Conservation (phyloP, 2,329 filamentous ascomycete species). For the Kalaharituber pfeilii region DNA sequence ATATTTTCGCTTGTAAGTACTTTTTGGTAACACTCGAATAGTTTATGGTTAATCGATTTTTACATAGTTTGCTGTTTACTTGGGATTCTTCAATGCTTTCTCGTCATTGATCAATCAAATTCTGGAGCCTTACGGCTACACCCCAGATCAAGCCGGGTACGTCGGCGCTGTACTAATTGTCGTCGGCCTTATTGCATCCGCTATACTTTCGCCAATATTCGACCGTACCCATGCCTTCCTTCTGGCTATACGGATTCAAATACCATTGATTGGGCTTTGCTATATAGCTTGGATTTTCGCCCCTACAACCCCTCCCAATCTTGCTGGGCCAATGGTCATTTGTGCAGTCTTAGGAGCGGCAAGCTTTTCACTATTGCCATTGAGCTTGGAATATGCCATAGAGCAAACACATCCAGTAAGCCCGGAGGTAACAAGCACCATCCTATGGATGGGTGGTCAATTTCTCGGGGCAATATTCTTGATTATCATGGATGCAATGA, state of each 20-base stretch:
- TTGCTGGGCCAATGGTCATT: slow-evolving; percentile 57
- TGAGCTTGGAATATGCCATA: slow-evolving; percentile 70
- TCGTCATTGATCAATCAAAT: slow-evolving; percentile 83
- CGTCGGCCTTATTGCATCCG: slow-evolving; percentile 62
- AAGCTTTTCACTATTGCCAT: slow-evolving; percentile 62
- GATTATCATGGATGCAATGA: slow-evolving; percentile 60
- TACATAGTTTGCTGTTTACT: slow-evolving; percentile 65
- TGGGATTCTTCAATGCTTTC: slow-evolving; percentile 84
- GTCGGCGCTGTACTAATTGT: slow-evolving; percentile 78
- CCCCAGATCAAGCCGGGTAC: slow-evolving; percentile 70
- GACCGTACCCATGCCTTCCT: slow-evolving; percentile 73
- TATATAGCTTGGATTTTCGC: slow-evolving; percentile 75
- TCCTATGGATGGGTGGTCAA: slow-evolving; percentile 78
- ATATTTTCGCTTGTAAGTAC: slow-evolving; percentile 10
- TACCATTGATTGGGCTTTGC: slow-evolving; percentile 53
- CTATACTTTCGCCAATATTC: slow-evolving; percentile 61
- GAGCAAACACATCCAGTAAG: slow-evolving; percentile 75
- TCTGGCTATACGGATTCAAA: slow-evolving; percentile 49
- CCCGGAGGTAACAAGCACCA: slow-evolving; percentile 66
- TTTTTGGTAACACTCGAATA: not conserved
- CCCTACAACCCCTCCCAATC: slow-evolving; percentile 38
- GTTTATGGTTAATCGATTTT: not conserved
- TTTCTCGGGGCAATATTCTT: slow-evolving; percentile 72
- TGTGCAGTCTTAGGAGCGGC: slow-evolving; percentile 61
- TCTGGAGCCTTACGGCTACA: slow-evolving; percentile 68